Evolutionary conservation across 2,329 filamentous ascomycete genomes (phyloP), one percentile per base, ranked within the genome.

Genomic region (Neonectria sp.): DNA sequence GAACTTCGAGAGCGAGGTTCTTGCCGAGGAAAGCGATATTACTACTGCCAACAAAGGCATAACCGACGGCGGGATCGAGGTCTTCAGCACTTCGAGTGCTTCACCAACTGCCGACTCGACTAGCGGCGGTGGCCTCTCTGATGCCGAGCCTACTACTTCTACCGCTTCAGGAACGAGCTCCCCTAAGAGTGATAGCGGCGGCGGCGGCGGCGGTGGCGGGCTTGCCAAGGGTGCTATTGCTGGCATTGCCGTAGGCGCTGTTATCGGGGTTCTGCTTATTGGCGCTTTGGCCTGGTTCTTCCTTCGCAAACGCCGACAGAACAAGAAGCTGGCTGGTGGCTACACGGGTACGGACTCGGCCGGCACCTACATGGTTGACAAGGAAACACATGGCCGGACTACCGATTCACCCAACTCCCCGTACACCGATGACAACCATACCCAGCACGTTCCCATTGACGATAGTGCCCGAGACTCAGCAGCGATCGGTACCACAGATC

Each of bases 231-330:
- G 84, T 27, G 84, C 84, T 60, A 84, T 83, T 40, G 82, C 81
- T 21, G 86, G 86, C 49, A 86, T 88, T 40, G 84, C 80, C 31
- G 79, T 87, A 2, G 85, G 80, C 7, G 78, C 78, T 49, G 78
- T 76, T 4, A 78, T 77, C 6, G 80, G 79, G 13, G 73, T 87
- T 7, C 73, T 82, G 15, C 61, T 86, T 51, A 67, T 85, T 70
- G 80, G 74, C 6, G 77, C 73, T 3, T 68, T 85, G 8, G 70
- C 78, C 25, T 88, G 82, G 80, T 83, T 84, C 70, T 74, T 86
- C 57, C 72, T 85, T 31, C 82, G 82, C 17, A 83, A 84, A 5
- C 82, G 81, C 5, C 79, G 78, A 52, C 77, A 77, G 43, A 74
- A 63, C 60, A 72, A 69, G 56, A 59, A 66, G 29, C 65, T 74